Evolutionary conservation across 75 land plant genomes (phyloP).

Genomic region (Pinus taeda): DNA sequence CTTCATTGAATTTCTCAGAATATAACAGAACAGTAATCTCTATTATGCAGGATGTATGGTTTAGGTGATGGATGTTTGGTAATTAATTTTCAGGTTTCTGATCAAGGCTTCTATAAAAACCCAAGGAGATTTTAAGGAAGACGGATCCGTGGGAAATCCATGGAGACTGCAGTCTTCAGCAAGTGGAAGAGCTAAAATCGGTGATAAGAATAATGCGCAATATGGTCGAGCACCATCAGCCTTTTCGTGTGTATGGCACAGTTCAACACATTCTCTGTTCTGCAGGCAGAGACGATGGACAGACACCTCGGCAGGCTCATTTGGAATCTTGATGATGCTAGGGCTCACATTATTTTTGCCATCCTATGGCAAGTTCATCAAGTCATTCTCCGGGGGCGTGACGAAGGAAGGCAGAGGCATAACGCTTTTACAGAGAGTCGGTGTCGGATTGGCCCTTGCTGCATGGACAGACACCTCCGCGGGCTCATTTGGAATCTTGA

Average conservation of each 20-base stretch:
- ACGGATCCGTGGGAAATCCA: constrained; percentile 22
- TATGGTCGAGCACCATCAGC: constrained; percentile 66
- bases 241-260: constrained; percentile 61
- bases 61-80: too few relatives aligned
- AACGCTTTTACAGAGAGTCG: constrained; percentile 62
- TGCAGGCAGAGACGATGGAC: constrained; percentile 66
- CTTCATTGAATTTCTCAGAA: too few relatives aligned
- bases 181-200: constrained; percentile 24
- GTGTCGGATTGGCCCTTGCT: constrained; percentile 51
- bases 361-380: constrained; percentile 50
- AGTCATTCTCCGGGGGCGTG: constrained; percentile 29
- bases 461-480: constrained; percentile 55
- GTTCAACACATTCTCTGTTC: constrained; percentile 19
- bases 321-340: constrained; percentile 42
- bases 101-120: constrained; percentile 58
- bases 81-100: constrained; percentile 36
- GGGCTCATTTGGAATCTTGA: constrained; percentile 45
- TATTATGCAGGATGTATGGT: too few relatives aligned
- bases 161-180: constrained; percentile 87
- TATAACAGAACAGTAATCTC: too few relatives aligned
- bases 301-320: constrained; percentile 48
- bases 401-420: constrained; percentile 48
- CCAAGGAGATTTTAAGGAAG: constrained; percentile 21
- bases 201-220: constrained; percentile 48
- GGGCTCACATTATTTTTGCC: constrained; percentile 51